Evolutionary conservation across 2,329 filamentous ascomycete species (phyloP).

Genomic region (Apiospora sp.): DNA sequence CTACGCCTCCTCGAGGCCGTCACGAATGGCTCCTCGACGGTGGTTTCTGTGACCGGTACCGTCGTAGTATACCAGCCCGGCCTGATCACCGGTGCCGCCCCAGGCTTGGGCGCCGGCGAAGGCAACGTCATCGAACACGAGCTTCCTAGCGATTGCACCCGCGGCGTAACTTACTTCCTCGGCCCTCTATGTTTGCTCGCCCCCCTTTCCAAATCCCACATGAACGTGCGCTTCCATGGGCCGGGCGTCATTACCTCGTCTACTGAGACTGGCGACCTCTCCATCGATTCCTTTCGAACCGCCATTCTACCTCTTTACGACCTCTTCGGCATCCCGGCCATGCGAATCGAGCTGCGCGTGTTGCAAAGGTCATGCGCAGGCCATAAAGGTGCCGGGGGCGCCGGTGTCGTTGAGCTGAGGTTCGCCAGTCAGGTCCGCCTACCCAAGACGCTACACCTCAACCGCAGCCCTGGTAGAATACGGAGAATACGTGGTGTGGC

Average conservation of each 20-base stretch:
- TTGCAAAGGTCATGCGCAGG: conserved; percentile 82
- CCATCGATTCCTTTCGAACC: conserved; percentile 91
- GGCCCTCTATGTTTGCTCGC: conserved; percentile 88
- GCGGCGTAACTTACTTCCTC: conserved; percentile 92
- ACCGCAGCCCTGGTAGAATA: conserved; percentile 82
- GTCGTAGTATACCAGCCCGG: conserved; percentile 92
- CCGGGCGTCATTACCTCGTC: conserved; percentile 91
- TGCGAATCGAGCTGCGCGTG: conserved; percentile 85
- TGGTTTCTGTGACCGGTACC: conserved; percentile 96
- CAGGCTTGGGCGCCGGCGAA: conserved; percentile 73
- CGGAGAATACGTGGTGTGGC: conserved; percentile 92
- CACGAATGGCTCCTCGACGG: conserved; percentile 93
- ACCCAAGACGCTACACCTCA: conserved; percentile 91
- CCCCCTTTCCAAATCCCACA: conserved; percentile 88
- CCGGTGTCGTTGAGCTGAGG: conserved; percentile 89
- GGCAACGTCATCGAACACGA: conserved; percentile 83
- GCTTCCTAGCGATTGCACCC: conserved; percentile 76
- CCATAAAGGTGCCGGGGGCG: conserved; percentile 78
- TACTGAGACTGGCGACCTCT: conserved; percentile 85
- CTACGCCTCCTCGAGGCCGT: conserved; percentile 92
- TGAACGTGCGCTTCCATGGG: conserved; percentile 90
- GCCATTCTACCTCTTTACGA: conserved; percentile 90
- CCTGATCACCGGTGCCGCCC: conserved; percentile 84
- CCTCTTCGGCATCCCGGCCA: conserved; percentile 82
- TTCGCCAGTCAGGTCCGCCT: conserved; percentile 94